These are phyloP conservation scores for Knufia petricola DNA, from an alignment of 2,329 filamentous ascomycete genomes.

Conservation along the genomic window DNA sequence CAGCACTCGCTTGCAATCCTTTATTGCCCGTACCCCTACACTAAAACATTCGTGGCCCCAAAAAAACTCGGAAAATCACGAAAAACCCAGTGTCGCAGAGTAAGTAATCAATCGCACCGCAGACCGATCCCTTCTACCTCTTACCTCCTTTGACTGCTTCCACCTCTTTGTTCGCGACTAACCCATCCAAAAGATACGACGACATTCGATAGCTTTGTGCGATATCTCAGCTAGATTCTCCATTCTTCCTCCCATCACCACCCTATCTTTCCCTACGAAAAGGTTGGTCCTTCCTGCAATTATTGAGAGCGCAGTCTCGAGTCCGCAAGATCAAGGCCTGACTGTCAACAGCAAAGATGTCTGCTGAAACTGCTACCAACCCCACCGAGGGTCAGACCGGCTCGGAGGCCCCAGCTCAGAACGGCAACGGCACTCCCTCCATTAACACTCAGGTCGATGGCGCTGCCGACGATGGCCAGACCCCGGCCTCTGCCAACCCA, in stretches of 20 bases:
- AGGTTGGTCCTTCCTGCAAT: conserved; percentile 13
- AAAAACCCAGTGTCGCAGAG: conserved; percentile 25
- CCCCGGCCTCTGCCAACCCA: conserved; percentile 55
- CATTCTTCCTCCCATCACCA: conserved; percentile 2
- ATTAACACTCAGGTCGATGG: conserved; percentile 55
- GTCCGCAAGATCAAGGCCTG: conserved; percentile 28
- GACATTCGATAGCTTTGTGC: conserved; percentile 17
- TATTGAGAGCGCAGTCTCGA: neutral
- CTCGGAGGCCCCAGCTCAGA: conserved; percentile 33
- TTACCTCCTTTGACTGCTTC: conserved; percentile 9
- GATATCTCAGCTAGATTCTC: conserved; percentile 11
- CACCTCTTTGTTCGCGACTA: conserved; percentile 5
- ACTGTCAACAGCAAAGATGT: conserved; percentile 65
- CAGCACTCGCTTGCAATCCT: conserved; percentile 21
- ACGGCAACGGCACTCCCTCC: conserved; percentile 43
- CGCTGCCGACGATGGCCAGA: conserved; percentile 41
- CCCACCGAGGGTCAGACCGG: conserved; percentile 61
- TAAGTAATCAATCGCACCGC: conserved; percentile 13
- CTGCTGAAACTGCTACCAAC: conserved; percentile 66
- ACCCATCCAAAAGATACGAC: conserved; percentile 9
- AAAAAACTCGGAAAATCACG: conserved; percentile 32
- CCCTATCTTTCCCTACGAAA: conserved; percentile 10
- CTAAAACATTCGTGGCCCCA: conserved; percentile 27
- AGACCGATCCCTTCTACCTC: too few species aligned
- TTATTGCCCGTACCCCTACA: conserved; percentile 22